Percentiles rank a stretch among this genome's conserved stretches.
phyloP scores from a whole-genome alignment of 768 basidiomycete species.

The Cyathus striatus region DNA sequence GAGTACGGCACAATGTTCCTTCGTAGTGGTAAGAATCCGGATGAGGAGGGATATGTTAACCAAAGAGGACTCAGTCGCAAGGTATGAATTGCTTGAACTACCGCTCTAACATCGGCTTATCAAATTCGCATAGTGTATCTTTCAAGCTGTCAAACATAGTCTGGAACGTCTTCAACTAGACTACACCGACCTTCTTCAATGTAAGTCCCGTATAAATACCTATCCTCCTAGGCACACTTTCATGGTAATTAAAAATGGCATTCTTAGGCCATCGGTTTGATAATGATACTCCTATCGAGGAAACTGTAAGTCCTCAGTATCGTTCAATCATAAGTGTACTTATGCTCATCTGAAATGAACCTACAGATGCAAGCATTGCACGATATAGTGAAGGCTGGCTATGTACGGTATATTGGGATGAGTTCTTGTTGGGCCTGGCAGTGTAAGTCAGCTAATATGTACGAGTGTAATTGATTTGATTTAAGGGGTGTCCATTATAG shows the following conservation, averaged over 20 bases:
- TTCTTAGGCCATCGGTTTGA: slow-evolving; percentile 49
- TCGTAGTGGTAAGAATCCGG: slow-evolving; percentile 14
- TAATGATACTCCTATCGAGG: slow-evolving; percentile 50
- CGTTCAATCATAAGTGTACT: not conserved
- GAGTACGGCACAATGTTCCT: not conserved
- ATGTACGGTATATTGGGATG: slow-evolving; percentile 58
- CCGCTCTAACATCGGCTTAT: not conserved
- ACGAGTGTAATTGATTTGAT: not conserved
- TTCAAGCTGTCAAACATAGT: slow-evolving; percentile 57
- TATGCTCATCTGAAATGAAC: not conserved
- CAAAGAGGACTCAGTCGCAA: slow-evolving; percentile 38
- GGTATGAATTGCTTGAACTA: slow-evolving; percentile 6
- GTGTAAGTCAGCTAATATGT: slow-evolving; percentile 21
- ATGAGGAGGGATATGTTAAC: slow-evolving; percentile 46
- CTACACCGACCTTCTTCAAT: slow-evolving; percentile 73
- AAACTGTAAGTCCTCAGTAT: slow-evolving; percentile 28
- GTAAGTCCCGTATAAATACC: slow-evolving; percentile 21
- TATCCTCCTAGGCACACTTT: slow-evolving; percentile 5
- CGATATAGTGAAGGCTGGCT: slow-evolving; percentile 59
- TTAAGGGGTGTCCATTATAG: slow-evolving; percentile 15
- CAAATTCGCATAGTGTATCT: slow-evolving; percentile 51
- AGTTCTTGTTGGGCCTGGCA: slow-evolving; percentile 51
- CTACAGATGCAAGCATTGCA: slow-evolving; percentile 60
- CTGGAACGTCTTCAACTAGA: slow-evolving; percentile 67
- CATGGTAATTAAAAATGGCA: not conserved